Conservation (phyloP, 306 rosid genomes). For the Quercus berberidifolia region DNA sequence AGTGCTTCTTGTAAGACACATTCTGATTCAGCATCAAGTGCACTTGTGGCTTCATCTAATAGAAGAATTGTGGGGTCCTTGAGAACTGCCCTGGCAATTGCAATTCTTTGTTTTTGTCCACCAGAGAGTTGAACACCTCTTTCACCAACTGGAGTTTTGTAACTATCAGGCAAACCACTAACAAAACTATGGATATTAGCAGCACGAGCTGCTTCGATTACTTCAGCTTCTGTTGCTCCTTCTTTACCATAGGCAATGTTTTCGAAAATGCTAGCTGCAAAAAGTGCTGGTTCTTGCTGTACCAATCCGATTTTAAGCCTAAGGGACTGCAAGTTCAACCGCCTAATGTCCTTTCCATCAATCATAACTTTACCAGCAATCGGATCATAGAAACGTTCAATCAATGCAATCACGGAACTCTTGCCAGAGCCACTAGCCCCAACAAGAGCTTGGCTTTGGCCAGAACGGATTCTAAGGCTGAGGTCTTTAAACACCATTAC, state of each 20-base stretch:
- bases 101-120: constrained; percentile 94
- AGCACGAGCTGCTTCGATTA: constrained; percentile 80
- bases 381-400: constrained; percentile 91
- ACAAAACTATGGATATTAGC: constrained; percentile 88
- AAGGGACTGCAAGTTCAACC: constrained; percentile 69
- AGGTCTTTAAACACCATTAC: constrained; percentile 87
- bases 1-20: constrained; percentile 91
- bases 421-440: constrained; percentile 98
- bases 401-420: constrained; percentile 85
- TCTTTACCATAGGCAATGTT: constrained; percentile 97
- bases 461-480: constrained; percentile 75
- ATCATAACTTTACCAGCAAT: constrained; percentile 86
- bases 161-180: constrained; percentile 83
- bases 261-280: constrained; percentile 82
- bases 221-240: constrained; percentile 80
- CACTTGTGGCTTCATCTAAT: constrained; percentile 95
- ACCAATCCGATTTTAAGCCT: constrained; percentile 88
- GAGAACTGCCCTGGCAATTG: constrained; percentile 93
- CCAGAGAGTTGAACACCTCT: constrained; percentile 97
- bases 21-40: constrained; percentile 95
- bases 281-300: constrained; percentile 91
- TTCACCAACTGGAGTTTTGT: constrained; percentile 94
- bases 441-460: constrained; percentile 93
- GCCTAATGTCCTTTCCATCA: constrained; percentile 86
- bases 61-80: constrained; percentile 91